Evolutionary conservation across 169 alveolate species (phyloP), one percentile per base, ranked within the genome.

Genomic region (Plasmodium blacklocki): DNA sequence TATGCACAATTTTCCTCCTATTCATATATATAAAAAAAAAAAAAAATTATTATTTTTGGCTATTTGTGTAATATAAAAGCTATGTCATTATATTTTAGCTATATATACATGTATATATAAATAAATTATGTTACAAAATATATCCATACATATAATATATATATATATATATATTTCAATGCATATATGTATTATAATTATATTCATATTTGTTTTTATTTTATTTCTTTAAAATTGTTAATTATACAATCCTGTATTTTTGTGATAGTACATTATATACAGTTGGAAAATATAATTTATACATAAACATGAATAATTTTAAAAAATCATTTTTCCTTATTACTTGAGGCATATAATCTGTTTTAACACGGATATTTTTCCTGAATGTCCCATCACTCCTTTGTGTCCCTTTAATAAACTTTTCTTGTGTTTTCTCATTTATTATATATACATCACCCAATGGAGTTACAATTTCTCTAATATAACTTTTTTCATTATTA

Each of bases 301-400:
- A 26, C 32, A 26, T 32, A 32, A 5, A 32, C 8, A 5, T 32
- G 45, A 32, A 32, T 32, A 32, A 32, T 32, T 32, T 32, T 0
- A 32, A 32, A 32, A 32, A 7, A 32, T 32, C 43, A n/a, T 43
- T 19, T 12, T 9, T 4, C 4, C 1, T 18, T 50, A 73, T 52
- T 72, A 94, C 96, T 92, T 75, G 95, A 2, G 95, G 96, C 87
- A 91, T 88, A 39, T 94, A 94, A 52, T 94, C 96, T 4, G 96
- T 93, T 32, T 93, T 86, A 1, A 94, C 94, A 47, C 92, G 91
- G 52, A 94, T 94, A 23, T 76, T 92, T 62, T 83, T 88, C 15
- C 96, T 91, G 49, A 66, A 83, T 21, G 93, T 88, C n/a, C 96
- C 96, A 87, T 94, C 96, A 85, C 92, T 85, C 29, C 96, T 74